Conservation (phyloP, 2,329 filamentous ascomycete genomes). For the Talaromyces sp. region DNA sequence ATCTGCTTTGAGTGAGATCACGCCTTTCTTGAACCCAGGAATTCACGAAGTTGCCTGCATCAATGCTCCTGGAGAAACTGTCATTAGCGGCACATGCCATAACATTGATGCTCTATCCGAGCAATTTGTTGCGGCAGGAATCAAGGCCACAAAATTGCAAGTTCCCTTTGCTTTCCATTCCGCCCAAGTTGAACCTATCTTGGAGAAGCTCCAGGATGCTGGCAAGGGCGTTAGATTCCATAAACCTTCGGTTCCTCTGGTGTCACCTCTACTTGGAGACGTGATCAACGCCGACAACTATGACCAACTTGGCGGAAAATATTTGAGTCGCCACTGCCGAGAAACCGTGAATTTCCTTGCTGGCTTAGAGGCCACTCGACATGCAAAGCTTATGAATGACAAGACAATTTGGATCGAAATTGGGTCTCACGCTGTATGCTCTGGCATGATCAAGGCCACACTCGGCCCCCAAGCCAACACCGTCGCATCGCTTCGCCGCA, state of each 20-base stretch:
- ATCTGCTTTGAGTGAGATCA: slow-evolving; percentile 29
- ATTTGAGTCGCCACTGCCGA: slow-evolving; percentile 38
- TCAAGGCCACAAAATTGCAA: slow-evolving; percentile 38
- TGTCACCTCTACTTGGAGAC: slow-evolving; percentile 43
- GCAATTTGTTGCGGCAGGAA: slow-evolving; percentile 27
- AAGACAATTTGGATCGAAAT: slow-evolving; percentile 40
- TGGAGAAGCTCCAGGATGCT: slow-evolving; percentile 34
- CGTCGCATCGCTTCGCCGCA: slow-evolving; percentile 35
- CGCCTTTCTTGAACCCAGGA: slow-evolving; percentile 24
- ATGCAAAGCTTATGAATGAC: slow-evolving; percentile 17
- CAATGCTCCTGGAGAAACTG: slow-evolving; percentile 40
- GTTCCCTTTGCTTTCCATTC: slow-evolving; percentile 45
- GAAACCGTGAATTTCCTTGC: slow-evolving; percentile 43
- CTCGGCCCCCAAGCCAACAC: slow-evolving; percentile 21
- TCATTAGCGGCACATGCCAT: slow-evolving; percentile 33
- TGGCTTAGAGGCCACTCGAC: slow-evolving; percentile 26
- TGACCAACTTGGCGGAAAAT: slow-evolving; percentile 31
- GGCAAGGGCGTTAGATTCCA: slow-evolving; percentile 35
- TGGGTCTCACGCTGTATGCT: slow-evolving; percentile 45
- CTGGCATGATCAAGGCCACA: slow-evolving; percentile 39
- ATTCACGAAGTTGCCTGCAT: slow-evolving; percentile 32
- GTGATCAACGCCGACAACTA: slow-evolving; percentile 30
- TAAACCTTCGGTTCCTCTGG: slow-evolving; percentile 36
- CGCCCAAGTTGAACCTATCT: slow-evolving; percentile 41
- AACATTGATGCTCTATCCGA: slow-evolving; percentile 34